Percentiles rank a stretch among this genome's conserved stretches.
Conservation (phyloP, 2,329 filamentous ascomycete genomes). For the Cladophialophora carrionii region DNA sequence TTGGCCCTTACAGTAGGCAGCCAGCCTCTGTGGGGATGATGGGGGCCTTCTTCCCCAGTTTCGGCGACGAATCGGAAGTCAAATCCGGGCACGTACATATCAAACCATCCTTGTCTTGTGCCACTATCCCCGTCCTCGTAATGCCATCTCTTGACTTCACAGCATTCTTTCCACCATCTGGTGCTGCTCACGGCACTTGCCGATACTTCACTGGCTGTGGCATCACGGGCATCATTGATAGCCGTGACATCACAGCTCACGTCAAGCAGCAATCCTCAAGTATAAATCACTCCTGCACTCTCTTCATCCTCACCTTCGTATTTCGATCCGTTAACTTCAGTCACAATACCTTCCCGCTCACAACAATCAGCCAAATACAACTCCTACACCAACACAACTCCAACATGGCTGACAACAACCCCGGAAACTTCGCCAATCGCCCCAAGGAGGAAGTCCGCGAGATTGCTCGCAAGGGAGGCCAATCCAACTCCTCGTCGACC, state of each 20-base stretch:
- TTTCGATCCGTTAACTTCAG: neutral
- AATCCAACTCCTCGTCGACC: constrained; percentile 35
- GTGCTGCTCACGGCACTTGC: neutral
- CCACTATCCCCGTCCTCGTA: neutral
- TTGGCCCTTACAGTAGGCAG: neutral
- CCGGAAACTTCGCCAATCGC: constrained; percentile 38
- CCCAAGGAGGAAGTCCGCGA: constrained; percentile 44
- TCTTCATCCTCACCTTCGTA: neutral
- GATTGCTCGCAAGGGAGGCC: constrained; percentile 47
- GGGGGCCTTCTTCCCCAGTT: neutral
- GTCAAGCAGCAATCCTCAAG: neutral
- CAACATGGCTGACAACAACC: neutral
- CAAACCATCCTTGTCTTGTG: neutral
- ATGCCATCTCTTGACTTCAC: neutral
- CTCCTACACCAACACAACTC: neutral
- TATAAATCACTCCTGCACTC: neutral
- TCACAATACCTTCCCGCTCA: neutral
- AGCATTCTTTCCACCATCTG: neutral
- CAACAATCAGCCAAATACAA: neutral
- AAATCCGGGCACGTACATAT: neutral
- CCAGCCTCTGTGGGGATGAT: neutral
- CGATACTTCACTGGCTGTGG: neutral
- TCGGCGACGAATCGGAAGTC: neutral
- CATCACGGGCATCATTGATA: too few species aligned
- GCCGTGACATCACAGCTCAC: neutral